Conservation (phyloP, 2,329 filamentous ascomycete genomes). For the Celoporthe dispersa region DNA sequence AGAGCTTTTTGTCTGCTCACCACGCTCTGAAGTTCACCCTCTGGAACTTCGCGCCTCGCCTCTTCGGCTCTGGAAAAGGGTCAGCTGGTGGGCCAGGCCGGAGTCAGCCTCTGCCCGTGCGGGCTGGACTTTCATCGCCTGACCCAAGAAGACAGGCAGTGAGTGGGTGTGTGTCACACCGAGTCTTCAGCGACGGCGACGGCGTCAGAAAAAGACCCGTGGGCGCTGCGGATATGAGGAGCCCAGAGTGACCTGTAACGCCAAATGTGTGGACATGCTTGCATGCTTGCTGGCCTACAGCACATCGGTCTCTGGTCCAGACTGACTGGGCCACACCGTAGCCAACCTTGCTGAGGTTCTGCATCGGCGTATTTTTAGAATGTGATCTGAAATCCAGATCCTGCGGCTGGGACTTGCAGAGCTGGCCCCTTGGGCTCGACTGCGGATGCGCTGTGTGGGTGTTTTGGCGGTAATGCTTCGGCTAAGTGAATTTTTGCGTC, state of each 20-base stretch:
- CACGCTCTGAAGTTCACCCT: constrained; percentile 1
- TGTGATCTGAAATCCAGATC: background rate
- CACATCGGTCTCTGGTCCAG: background rate
- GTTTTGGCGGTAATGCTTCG: constrained; percentile 7
- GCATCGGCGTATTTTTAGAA: background rate
- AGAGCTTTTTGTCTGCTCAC: background rate
- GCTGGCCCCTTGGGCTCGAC: background rate
- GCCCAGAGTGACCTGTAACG: constrained; percentile 21
- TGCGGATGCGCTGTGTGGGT: background rate
- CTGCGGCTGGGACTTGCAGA: background rate
- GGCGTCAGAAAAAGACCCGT: background rate
- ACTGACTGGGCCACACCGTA: no score
- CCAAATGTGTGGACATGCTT: constrained; percentile 15
- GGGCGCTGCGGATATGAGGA: background rate
- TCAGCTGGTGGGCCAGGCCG: background rate
- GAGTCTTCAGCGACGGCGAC: background rate
- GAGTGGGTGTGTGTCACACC: background rate
- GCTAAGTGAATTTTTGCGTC: constrained; percentile 18
- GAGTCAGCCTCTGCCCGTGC: background rate
- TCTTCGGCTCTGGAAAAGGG: background rate
- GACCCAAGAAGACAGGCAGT: background rate
- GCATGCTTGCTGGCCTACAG: background rate
- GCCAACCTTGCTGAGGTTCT: no score
- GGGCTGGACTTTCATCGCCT: background rate
- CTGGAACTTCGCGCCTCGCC: constrained; percentile 6